Evolutionary conservation across 768 basidiomycete species (phyloP).

Genomic region (Lactarius quietus): DNA sequence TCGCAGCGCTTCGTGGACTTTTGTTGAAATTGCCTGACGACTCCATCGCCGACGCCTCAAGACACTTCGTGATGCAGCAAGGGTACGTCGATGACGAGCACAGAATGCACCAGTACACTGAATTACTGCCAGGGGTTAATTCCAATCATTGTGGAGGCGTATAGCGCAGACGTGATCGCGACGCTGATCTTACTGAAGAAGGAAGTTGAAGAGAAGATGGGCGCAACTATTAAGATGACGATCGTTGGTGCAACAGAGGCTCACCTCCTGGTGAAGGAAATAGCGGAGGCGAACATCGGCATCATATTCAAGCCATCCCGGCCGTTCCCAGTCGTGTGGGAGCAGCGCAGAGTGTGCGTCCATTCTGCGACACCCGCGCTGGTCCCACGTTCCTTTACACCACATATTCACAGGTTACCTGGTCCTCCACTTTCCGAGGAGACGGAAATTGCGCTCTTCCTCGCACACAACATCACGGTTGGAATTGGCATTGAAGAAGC

Average conservation of each 20-base stretch:
- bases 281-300: constrained; percentile 64
- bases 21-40: constrained; percentile 36
- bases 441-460: constrained; percentile 56
- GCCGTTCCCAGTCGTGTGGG: constrained; percentile 73
- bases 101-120: neutral
- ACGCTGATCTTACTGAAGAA: constrained; percentile 59
- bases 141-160: constrained; percentile 56
- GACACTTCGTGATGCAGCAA: constrained; percentile 42
- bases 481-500: constrained; percentile 62
- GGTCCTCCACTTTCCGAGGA: constrained; percentile 69
- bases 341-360: constrained; percentile 56
- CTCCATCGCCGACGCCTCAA: constrained; percentile 39
- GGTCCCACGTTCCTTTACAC: neutral
- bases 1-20: constrained; percentile 53
- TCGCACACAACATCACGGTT: constrained; percentile 67
- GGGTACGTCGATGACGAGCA: constrained; percentile 35
- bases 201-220: constrained; percentile 48
- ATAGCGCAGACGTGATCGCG: constrained; percentile 70
- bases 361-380: neutral
- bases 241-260: constrained; percentile 62
- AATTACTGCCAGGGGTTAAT: constrained; percentile 43
- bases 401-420: constrained; percentile 46
- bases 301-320: constrained; percentile 65
- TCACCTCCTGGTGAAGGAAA: constrained; percentile 66
- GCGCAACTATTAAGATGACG: constrained; percentile 44